These are phyloP conservation scores for Xylaria bambusicola DNA, from an alignment of 495 filamentous ascomycete genomes.

Conservation along the genomic window DNA sequence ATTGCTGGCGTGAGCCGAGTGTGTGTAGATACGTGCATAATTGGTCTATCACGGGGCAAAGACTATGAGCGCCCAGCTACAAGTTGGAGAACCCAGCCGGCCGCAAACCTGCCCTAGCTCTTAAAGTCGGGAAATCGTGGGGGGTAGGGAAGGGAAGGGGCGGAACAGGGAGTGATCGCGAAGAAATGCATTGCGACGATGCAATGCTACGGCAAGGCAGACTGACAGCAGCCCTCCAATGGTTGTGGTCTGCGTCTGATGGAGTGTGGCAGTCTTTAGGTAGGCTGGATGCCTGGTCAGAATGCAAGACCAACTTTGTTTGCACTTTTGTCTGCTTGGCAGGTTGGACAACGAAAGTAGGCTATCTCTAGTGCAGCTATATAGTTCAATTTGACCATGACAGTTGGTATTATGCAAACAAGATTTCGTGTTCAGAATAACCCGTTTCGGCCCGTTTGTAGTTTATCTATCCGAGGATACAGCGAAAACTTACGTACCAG, in stretches of 20 bases:
- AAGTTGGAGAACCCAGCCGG: not conserved
- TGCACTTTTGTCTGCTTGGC: not conserved
- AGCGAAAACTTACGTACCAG: too few species aligned
- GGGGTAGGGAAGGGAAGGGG: not conserved
- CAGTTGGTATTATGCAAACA: too few species aligned
- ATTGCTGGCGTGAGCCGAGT: not conserved
- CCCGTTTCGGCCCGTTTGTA: too few species aligned
- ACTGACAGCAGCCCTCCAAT: not conserved
- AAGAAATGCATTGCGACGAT: not conserved
- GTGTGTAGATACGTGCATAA: too few species aligned
- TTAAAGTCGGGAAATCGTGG: not conserved
- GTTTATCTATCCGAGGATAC: too few species aligned
- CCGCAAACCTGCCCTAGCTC: too few species aligned
- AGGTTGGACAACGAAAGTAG: not conserved
- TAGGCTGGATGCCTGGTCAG: too few species aligned
- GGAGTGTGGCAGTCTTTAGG: too few species aligned
- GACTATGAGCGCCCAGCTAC: slow-evolving; percentile 1
- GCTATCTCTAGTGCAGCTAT: too few species aligned
- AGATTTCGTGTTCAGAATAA: too few species aligned
- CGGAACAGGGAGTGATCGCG: not conserved
- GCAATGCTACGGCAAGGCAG: not conserved
- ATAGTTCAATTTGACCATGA: too few species aligned
- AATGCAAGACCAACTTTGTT: too few species aligned
- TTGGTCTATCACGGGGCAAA: not conserved
- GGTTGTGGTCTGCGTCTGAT: not conserved